phyloP scores from a whole-genome alignment of 2,329 filamentous ascomycete genomes.

The Paradendryphiella salina region DNA sequence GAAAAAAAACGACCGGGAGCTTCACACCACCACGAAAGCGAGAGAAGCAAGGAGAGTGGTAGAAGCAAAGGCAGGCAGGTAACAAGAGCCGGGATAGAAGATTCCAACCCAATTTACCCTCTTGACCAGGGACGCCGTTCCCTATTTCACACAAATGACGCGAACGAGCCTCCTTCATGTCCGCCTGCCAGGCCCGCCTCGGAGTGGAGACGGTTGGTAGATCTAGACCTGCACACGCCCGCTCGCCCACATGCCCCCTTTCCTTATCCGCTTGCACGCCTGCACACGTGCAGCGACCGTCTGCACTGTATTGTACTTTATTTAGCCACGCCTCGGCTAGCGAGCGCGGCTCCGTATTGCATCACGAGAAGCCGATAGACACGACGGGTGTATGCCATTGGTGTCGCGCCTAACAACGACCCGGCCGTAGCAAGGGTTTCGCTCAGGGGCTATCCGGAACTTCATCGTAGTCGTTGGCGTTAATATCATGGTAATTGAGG shows the following conservation, averaged over 20 bases:
- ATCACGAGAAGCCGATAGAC: too few species aligned
- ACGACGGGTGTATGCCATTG: background rate
- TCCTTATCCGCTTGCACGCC: slow-evolving; percentile 9
- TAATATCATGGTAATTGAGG: background rate
- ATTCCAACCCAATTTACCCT: slow-evolving; percentile 1
- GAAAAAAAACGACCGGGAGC: background rate
- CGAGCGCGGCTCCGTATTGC: background rate
- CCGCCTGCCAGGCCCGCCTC: slow-evolving; percentile 3
- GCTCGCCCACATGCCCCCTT: slow-evolving; percentile 15
- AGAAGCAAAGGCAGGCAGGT: background rate
- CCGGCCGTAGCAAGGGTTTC: background rate
- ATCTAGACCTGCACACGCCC: slow-evolving; percentile 9
- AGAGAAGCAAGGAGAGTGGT: background rate
- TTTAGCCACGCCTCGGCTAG: slow-evolving; percentile 1
- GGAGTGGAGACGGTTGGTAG: slow-evolving; percentile 4
- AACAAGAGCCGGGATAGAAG: slow-evolving; percentile 5
- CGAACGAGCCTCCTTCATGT: slow-evolving; percentile 14
- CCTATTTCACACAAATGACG: slow-evolving; percentile 27
- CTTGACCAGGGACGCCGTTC: slow-evolving; percentile 12
- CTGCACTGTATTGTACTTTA: background rate
- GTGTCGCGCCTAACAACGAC: background rate
- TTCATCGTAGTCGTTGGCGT: background rate
- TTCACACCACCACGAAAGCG: background rate
- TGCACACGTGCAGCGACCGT: slow-evolving; percentile 4
- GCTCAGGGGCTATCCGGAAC: background rate